Base-by-base conservation (phyloP, 345 rosid genomes). In the Ricinus communis region DNA sequence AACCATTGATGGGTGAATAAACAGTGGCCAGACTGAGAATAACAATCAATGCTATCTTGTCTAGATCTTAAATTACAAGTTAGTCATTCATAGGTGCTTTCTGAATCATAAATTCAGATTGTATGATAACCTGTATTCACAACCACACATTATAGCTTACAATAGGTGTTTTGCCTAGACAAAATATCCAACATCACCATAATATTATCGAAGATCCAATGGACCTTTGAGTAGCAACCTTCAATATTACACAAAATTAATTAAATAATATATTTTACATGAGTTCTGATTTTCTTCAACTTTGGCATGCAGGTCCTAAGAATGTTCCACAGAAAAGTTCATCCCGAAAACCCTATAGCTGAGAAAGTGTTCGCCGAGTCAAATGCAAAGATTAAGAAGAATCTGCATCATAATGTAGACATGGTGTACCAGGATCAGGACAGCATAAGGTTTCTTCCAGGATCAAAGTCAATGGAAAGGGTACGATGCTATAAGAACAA, bases 241-340 rank as follows among this genome's bases (percentile, higher is more conserved):
- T 6, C 45, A 43, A 0, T 57, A n/a, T 13, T 19, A 18, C n/a
- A 1, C 18, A 41, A 56, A 71, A 60, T 21, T 21, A 11, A 51
- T 60, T 31, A 15, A 41, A 14, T 1, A 19, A n/a, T 38, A 25
- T 8, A n/a, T n/a, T 55, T 28, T 51, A 68, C 19, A 8, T 16
- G 22, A 41, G 64, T 47, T 57, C 57, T 63, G 24, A 63, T 69
- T 56, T 27, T 63, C 64, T 41, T 18, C 27, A 31, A 40, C 27
- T 77, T 76, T 77, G 77, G 64, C 56, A 68, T 82, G 89, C 84
- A 93, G 98, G 83, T 89, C 74, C 83, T 74, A 55, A 87, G 86
- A 75, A 84, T 86, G 76, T 83, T 90, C 76, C 85, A 85, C 62
- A 82, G 85, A 66, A 93, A 93, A 82, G 83, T 93, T 27, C 89